phyloP scores from a whole-genome alignment of 1,139 yeast species.

The Diutina rugosa region DNA sequence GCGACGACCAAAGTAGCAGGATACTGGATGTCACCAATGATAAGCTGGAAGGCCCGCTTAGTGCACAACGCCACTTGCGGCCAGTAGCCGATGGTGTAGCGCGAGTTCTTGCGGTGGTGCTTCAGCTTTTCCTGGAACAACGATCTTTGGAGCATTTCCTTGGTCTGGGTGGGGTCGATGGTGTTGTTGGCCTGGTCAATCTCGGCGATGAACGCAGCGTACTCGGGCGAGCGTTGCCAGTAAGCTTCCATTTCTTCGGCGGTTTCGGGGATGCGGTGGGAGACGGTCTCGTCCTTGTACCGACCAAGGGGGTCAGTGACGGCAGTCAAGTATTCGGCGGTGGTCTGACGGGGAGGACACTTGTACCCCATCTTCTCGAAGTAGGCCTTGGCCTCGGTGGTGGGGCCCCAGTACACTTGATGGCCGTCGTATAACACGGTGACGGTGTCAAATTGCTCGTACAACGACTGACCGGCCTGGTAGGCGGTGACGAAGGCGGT shows the following conservation, averaged over 20 bases:
- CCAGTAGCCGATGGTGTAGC: slow-evolving; percentile 52
- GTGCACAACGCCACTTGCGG: slow-evolving; percentile 55
- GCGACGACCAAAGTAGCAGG: slow-evolving; percentile 46
- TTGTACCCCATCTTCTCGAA: slow-evolving; percentile 49
- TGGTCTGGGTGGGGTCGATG: neutral
- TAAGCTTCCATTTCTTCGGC: slow-evolving; percentile 53
- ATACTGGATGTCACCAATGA: slow-evolving; percentile 40
- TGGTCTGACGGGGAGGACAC: slow-evolving; percentile 50
- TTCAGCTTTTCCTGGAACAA: slow-evolving; percentile 7
- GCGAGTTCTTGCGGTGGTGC: slow-evolving; percentile 31
- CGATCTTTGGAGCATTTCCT: slow-evolving; percentile 7
- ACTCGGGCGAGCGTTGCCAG: slow-evolving; percentile 54
- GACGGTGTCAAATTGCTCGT: slow-evolving; percentile 50
- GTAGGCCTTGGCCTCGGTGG: slow-evolving; percentile 36
- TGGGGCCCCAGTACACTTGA: slow-evolving; percentile 50
- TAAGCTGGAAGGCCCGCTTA: slow-evolving; percentile 50
- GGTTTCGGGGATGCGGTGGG: slow-evolving; percentile 38
- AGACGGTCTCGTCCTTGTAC: neutral
- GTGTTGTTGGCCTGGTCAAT: slow-evolving; percentile 13
- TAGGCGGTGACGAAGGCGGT: slow-evolving; percentile 51
- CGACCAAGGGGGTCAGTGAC: slow-evolving; percentile 47
- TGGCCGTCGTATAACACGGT: slow-evolving; percentile 46
- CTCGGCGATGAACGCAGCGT: slow-evolving; percentile 22
- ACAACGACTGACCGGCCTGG: slow-evolving; percentile 60
- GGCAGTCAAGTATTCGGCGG: slow-evolving; percentile 61